These are phyloP conservation scores for Dryadomyces quercus-mongolicae DNA, from an alignment of 2,329 filamentous ascomycete species.

Conservation along the genomic window DNA sequence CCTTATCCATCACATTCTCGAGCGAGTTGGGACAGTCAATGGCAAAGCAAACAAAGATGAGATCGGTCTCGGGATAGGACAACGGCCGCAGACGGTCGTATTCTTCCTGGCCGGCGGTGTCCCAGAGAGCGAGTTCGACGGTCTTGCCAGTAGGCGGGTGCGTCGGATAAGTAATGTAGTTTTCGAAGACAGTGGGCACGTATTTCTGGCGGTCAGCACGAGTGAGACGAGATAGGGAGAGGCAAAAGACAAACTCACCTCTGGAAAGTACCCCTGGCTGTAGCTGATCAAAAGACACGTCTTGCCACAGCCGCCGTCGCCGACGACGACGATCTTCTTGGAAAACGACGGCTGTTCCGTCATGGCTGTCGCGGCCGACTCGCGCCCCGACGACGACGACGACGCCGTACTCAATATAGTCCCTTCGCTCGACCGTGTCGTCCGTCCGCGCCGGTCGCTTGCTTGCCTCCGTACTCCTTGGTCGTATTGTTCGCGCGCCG, in stretches of 20 bases:
- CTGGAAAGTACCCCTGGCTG: conserved; percentile 96
- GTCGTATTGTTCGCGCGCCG: conserved; percentile 28
- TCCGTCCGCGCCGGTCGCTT: conserved; percentile 31
- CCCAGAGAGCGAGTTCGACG: conserved; percentile 94
- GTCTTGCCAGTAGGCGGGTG: conserved; percentile 83
- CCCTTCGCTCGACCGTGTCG: conserved; percentile 68
- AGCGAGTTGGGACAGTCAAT: conserved; percentile 97
- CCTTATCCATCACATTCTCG: conserved; percentile 98
- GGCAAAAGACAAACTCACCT: conserved; percentile 44
- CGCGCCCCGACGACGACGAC: conserved; percentile 54
- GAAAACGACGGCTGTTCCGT: conserved; percentile 89
- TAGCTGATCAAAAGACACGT: conserved; percentile 98
- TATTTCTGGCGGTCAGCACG: conserved; percentile 63
- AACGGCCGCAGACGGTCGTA: conserved; percentile 92
- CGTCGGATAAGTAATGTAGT: conserved; percentile 96
- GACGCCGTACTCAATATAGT: conserved; percentile 54
- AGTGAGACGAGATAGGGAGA: background rate
- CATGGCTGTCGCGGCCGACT: conserved; percentile 69
- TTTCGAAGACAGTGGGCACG: conserved; percentile 97
- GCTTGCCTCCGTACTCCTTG: conserved; percentile 21
- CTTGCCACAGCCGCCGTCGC: conserved; percentile 96
- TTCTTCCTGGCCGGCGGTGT: conserved; percentile 96
- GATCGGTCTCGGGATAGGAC: conserved; percentile 94
- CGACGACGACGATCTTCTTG: conserved; percentile 98
- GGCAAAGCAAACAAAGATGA: conserved; percentile 97